Base-by-base conservation (phyloP, 2,329 filamentous ascomycete species). In the Falciphora oryzae region DNA sequence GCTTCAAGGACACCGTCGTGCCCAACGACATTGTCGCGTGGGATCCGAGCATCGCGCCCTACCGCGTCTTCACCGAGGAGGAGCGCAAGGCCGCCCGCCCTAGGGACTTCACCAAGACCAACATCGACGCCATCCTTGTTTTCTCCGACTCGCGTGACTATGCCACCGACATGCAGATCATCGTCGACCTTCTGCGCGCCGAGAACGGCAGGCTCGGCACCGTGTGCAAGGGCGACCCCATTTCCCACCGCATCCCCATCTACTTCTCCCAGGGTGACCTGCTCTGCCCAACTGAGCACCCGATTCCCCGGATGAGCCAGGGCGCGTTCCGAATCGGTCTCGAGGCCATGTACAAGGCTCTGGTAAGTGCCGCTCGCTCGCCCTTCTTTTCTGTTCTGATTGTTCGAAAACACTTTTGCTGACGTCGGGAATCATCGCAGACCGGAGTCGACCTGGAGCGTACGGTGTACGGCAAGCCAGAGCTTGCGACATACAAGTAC, bases 81-180 rank as follows among this genome's bases (percentile, higher is more conserved):
- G 89, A 92, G 77, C 85, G 86, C 61, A 83, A 82, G 4, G 84
- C 87, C 28, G 89, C 89, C 57, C 84, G 84, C 61, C 89, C 89
- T 18, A 85, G 87, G 56, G 89, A 92, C 78, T 92, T 92, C 78
- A 83, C 80, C 73, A 86, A 90, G 79, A 78, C 81, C 74, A 87
- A 89, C 77, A 91, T 91, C 71, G 85, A 91, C 59, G 89, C 88
- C 69, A 90, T 91, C 76, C 81, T 91, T 74, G 88, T 91, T 71
- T 91, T 90, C 79, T 89, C 87, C 66, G 88, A 91, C 78, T 88
- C 86, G 62, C 84, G 88, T 70, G 89, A 91, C 77, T 91, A 90
- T 76, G 86, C 86, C 50, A 90, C 88, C 67, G 89, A 92, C 76
- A 86, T 90, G 77, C 89, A 91, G 75, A 88, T 91, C 77, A 90